Evolutionary conservation across 352 stramenopile species (phyloP), one percentile per base, ranked within the genome.

Genomic region (Pythium diclinum): DNA sequence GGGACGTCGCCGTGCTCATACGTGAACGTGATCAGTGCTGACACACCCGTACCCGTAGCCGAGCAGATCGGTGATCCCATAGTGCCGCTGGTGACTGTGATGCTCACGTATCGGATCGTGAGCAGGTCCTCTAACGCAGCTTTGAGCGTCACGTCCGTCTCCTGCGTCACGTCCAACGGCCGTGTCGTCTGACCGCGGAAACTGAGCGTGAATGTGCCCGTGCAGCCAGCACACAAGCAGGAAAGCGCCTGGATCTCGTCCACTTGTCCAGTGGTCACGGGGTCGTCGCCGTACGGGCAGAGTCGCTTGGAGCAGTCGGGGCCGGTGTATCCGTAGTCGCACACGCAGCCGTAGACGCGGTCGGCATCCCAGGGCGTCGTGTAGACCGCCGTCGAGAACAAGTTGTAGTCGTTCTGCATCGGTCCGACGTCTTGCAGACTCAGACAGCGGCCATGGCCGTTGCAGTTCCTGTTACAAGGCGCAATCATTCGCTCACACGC

Each of bases 201-300:
- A 17, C 65, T 81, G 10, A 94, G 59, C 7, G 71, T 86, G 60
- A 96, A 91, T 1, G 76, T 73, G 9, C 88, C 82, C 0, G 69
- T 66, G 73, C 76, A 97, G 36, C 73, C 56, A 65, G 63, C 56
- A 71, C 74, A 91, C 28, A 69, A 36, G 52, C 91, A 97, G 5
- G 78, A 80, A 23, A 97, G 71, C 5, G 74, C 66, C 65, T 97
- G 91, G 25, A 95, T 51, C 58, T 96, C 91, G 52, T 92, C 80
- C 6, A 81, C 64, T 59, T 97, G 85, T 2, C 73, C 76, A 11
- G 75, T 81, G 0, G 89, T 90, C 32, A 88, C 66, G 17, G 88
- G 90, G 56, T 97, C 89, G 61, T 97, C 92, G 28, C 92, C 92
- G 53, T 79, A 85, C 21, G 86, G 81, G 76, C 94, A 98, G 58